phyloP scores from a whole-genome alignment of 2,329 filamentous ascomycete species.

The Verticillium alfalfae region DNA sequence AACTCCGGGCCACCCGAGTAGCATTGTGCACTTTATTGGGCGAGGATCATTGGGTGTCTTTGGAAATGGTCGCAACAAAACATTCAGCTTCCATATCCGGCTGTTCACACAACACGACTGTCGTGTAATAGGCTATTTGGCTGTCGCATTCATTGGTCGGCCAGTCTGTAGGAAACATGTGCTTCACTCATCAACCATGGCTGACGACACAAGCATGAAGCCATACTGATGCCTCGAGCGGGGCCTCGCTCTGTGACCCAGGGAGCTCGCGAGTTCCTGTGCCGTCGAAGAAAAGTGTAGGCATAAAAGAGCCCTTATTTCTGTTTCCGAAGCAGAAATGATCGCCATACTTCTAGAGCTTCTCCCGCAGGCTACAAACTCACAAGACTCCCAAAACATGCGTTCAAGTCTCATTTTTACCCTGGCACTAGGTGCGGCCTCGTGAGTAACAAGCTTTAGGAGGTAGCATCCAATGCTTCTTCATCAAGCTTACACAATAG shows the following conservation, averaged over 20 bases:
- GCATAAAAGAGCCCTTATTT: too few relatives aligned
- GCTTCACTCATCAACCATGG: neutral
- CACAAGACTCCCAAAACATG: neutral
- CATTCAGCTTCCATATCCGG: neutral
- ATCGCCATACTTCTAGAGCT: too few relatives aligned
- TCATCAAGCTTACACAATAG: neutral
- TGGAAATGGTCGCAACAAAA: too few relatives aligned
- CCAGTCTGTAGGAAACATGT: neutral
- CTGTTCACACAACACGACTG: neutral
- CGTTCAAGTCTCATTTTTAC: neutral
- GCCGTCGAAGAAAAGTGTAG: too few relatives aligned
- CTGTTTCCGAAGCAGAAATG: too few relatives aligned
- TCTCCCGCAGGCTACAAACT: neutral
- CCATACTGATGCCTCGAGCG: too few relatives aligned
- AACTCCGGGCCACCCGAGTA: neutral
- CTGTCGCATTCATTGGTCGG: neutral
- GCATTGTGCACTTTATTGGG: neutral
- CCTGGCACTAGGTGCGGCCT: neutral
- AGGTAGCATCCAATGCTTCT: too few relatives aligned
- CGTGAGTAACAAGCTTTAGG: neutral
- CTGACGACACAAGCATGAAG: neutral
- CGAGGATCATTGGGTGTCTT: neutral
- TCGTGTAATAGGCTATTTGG: neutral
- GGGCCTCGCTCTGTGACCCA: too few relatives aligned
- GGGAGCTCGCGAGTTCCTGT: too few relatives aligned